Evolutionary conservation across 2,329 filamentous ascomycete genomes (phyloP), one percentile per base, ranked within the genome.

Genomic region (Zalaria obscura): DNA sequence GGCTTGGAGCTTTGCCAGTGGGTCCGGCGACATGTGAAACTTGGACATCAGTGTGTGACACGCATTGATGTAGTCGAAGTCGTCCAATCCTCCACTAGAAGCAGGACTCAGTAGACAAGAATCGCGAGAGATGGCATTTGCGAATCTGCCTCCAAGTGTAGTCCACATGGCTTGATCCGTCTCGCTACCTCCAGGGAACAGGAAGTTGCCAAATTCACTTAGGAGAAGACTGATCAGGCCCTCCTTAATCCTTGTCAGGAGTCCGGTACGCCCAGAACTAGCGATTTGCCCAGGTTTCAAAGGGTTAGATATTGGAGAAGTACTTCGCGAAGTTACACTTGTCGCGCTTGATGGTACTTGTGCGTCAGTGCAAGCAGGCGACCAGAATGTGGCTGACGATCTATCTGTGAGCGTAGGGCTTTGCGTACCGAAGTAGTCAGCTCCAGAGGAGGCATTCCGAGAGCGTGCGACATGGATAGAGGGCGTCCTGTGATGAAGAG

Each of bases 1-100:
- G 0, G 84, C 81, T 48, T 81, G 80, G 8, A 98, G 72, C 61
- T 98, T 98, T 25, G 76, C 73, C 50, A 83, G 83, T 0, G 91
- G 91, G 55, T 91, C 93, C 0, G 85, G 83, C 49, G 93, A 84
- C 3, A 88, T 83, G 35, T 84, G 86, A 51, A 98, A 93, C 65
- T 86, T 87, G 48, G 77, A 78, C 28, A 96, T 68, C 1, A 96
- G 69, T 8, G 80, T 78, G 49, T 78, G 72, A 55, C 93, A 95
- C 1, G 87, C 83, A 49, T 78, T 76, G 40, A 76, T 76, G 55
- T 89, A 95, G 38, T 56, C 51, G 43, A 59, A 60, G 18, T 4
- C 5, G 5, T 8, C 27, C 25, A 18, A 18, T 18, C 18, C 18
- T 18, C 18, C 18, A 18, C 18, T 18, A 18, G 18, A 18, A 18